phyloP scores from a whole-genome alignment of 805 yeast species.

The Tetrapisispora pingtungensis region DNA sequence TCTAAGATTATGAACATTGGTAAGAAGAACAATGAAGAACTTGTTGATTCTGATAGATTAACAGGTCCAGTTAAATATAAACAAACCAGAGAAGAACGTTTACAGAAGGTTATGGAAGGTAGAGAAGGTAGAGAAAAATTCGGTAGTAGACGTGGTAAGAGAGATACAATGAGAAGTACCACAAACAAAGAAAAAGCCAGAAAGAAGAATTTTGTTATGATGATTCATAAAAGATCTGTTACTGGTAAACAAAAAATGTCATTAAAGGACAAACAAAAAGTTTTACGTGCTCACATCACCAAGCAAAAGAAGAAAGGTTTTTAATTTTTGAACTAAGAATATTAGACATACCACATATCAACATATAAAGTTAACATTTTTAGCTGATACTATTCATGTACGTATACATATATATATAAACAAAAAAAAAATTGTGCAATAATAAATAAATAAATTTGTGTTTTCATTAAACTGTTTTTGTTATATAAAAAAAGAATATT shows the following conservation, averaged over 20 bases:
- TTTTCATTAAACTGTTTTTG: background rate
- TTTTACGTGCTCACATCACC: slow-evolving; percentile 72
- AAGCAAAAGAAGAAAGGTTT: slow-evolving; percentile 86
- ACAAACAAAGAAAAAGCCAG: slow-evolving; percentile 94
- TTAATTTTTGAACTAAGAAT: slow-evolving; percentile 17
- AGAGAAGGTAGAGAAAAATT: slow-evolving; percentile 86
- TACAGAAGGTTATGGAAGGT: slow-evolving; percentile 82
- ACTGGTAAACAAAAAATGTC: slow-evolving; percentile 90
- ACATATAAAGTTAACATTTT: too few species aligned
- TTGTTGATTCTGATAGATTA: slow-evolving; percentile 68
- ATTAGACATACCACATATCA: too few species aligned
- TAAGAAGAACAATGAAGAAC: slow-evolving; percentile 56
- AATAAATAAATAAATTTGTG: background rate
- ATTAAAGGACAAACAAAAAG: slow-evolving; percentile 80
- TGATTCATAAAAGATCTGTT: slow-evolving; percentile 89
- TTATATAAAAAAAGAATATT: background rate
- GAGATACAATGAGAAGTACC: slow-evolving; percentile 69
- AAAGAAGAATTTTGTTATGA: slow-evolving; percentile 98
- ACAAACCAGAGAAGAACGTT: slow-evolving; percentile 80
- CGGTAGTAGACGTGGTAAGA: slow-evolving; percentile 79
- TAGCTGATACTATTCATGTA: too few species aligned
- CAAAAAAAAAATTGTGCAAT: background rate
- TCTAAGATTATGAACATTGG: slow-evolving; percentile 57
- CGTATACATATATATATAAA: background rate
- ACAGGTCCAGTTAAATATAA: slow-evolving; percentile 70